Evolutionary conservation across 129 eudicot genomes (phyloP).

Genomic region (Escallonia herrerae): DNA sequence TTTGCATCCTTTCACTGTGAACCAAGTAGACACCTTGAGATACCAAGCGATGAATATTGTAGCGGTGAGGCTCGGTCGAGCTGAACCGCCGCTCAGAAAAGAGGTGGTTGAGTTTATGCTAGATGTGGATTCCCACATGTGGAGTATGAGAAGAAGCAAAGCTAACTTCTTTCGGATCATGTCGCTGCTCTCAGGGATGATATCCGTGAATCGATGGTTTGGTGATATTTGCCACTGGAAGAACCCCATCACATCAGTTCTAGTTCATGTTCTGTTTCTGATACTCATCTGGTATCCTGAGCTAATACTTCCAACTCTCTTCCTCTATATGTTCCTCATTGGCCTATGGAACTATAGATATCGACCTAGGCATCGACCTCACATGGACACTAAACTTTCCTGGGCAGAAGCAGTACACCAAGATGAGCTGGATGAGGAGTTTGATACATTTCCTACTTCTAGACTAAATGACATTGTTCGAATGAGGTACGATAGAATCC

Average conservation of each 20-base stretch:
- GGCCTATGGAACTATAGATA: conserved; percentile 75
- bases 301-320: conserved; percentile 55
- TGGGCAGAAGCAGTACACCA: conserved; percentile 70
- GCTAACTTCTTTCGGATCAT: conserved; percentile 66
- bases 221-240: conserved; percentile 61
- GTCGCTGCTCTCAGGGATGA: conserved; percentile 44
- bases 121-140: conserved; percentile 81
- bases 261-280: conserved; percentile 64
- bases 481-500: conserved; percentile 71
- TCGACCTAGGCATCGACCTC: conserved; percentile 72
- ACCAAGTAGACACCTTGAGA: conserved; percentile 64
- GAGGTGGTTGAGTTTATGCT: conserved; percentile 83
- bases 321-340: conserved; percentile 58
- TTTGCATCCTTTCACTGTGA: conserved; percentile 61
- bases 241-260: conserved; percentile 59
- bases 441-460: conserved; percentile 71
- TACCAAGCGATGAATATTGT: conserved; percentile 77
- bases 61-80: conserved; percentile 52
- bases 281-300: conserved; percentile 70
- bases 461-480: conserved; percentile 41
- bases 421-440: conserved; percentile 77
- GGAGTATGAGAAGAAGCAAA: conserved; percentile 89
- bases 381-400: conserved; percentile 71
- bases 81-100: conserved; percentile 73
- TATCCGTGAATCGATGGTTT: conserved; percentile 48